Conservation (phyloP, 257 asterid species). For the Sherardia arvensis region DNA sequence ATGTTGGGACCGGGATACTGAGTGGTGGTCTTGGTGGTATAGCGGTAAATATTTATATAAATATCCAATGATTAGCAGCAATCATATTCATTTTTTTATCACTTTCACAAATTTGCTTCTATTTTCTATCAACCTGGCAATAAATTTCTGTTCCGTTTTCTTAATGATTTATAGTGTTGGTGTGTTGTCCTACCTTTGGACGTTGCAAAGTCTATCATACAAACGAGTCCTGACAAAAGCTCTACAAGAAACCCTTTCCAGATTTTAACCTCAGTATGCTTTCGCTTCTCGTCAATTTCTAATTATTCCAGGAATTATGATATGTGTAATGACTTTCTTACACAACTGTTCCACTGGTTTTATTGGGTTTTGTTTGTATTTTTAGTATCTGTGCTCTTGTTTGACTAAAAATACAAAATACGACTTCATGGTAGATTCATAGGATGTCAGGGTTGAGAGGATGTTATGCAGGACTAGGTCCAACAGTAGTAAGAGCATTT, state of each 20-base stretch:
- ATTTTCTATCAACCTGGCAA: background rate
- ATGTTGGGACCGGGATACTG: slow-evolving; percentile 69
- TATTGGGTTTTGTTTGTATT: background rate
- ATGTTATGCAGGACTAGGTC: slow-evolving; percentile 87
- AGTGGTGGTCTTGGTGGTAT: slow-evolving; percentile 91
- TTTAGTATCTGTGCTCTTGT: background rate
- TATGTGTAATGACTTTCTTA: background rate
- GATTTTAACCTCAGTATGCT: slow-evolving; percentile 48
- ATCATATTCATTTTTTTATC: background rate
- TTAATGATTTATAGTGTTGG: slow-evolving; percentile 38
- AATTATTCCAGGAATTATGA: background rate
- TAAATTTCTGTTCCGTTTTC: slow-evolving; percentile 2
- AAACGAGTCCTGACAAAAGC: slow-evolving; percentile 47
- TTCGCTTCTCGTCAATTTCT: slow-evolving; percentile 12
- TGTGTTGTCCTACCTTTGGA: slow-evolving; percentile 67
- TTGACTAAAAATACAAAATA: slow-evolving; percentile 15
- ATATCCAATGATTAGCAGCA: background rate
- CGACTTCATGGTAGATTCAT: slow-evolving; percentile 49
- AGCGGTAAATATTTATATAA: slow-evolving; percentile 36
- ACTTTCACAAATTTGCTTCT: background rate
- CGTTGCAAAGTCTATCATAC: slow-evolving; percentile 86
- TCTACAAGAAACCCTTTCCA: slow-evolving; percentile 60
- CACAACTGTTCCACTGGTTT: background rate
- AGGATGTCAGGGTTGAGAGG: slow-evolving; percentile 66
- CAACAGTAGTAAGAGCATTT: slow-evolving; percentile 68